Evolutionary conservation across 352 stramenopile genomes (phyloP).

Genomic region (Proteromonas lacertae): DNA sequence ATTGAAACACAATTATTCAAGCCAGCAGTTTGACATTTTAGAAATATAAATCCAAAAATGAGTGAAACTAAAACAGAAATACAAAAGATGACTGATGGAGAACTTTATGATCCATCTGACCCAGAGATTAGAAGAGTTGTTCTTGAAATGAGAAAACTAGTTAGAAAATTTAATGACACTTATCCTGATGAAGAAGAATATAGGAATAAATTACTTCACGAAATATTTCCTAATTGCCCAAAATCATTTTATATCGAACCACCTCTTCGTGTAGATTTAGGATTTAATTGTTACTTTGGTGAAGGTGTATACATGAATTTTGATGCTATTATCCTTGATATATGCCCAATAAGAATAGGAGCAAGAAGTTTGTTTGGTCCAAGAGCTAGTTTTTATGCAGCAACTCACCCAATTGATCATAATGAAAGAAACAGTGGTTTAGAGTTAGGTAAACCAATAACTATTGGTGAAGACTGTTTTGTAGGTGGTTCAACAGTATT

Average conservation of each 20-base stretch:
- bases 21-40: too few relatives aligned
- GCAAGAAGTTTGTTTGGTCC: constrained; percentile 26
- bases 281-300: constrained; percentile 28
- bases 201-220: neutral
- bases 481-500: constrained; percentile 31
- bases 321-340: constrained; percentile 40
- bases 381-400: constrained; percentile 30
- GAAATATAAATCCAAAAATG: too few relatives aligned
- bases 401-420: constrained; percentile 26
- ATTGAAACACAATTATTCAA: too few relatives aligned
- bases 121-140: neutral
- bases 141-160: neutral
- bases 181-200: neutral
- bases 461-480: constrained; percentile 35
- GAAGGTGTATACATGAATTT: constrained; percentile 45
- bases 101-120: neutral
- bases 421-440: constrained; percentile 8
- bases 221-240: too few relatives aligned
- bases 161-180: neutral
- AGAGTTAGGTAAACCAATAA: too few relatives aligned
- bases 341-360: constrained; percentile 29
- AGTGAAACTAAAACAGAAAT: too few relatives aligned
- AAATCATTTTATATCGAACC: too few relatives aligned
- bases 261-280: constrained; percentile 28
- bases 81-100: neutral